Evolutionary conservation across 1,284 basidiomycete genomes (phyloP).

Genomic region (Boletus semigastroideus): DNA sequence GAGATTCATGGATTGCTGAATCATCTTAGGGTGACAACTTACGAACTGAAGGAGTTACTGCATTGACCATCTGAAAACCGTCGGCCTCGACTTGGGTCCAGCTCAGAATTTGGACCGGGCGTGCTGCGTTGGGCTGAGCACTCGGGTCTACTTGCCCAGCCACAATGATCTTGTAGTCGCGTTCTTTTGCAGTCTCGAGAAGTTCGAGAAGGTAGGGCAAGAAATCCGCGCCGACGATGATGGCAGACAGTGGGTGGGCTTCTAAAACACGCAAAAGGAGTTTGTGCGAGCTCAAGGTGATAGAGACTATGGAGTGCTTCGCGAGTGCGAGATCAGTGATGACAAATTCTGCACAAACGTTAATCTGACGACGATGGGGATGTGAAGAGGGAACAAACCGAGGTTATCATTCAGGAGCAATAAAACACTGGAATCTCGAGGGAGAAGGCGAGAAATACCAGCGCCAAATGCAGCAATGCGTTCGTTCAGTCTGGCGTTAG

Average conservation of each 20-base stretch:
- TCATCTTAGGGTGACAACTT: slow-evolving; percentile 9
- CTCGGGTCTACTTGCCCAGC: slow-evolving; percentile 56
- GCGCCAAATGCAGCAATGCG: slow-evolving; percentile 66
- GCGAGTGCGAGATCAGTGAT: slow-evolving; percentile 75
- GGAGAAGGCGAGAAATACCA: slow-evolving; percentile 62
- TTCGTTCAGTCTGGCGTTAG: slow-evolving; percentile 63
- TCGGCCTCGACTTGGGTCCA: slow-evolving; percentile 67
- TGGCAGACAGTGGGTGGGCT: slow-evolving; percentile 61
- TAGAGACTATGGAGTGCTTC: slow-evolving; percentile 65
- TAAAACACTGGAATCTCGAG: slow-evolving; percentile 65
- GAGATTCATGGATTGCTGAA: background rate
- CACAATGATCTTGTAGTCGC: slow-evolving; percentile 61
- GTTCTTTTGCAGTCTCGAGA: slow-evolving; percentile 57
- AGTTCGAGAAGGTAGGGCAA: slow-evolving; percentile 65
- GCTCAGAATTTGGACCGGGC: slow-evolving; percentile 52
- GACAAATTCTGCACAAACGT: slow-evolving; percentile 58
- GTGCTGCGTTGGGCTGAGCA: slow-evolving; percentile 42
- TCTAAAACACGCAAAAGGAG: slow-evolving; percentile 64
- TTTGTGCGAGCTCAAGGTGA: slow-evolving; percentile 59
- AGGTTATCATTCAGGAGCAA: slow-evolving; percentile 73
- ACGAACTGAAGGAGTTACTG: slow-evolving; percentile 17
- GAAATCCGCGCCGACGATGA: slow-evolving; percentile 64
- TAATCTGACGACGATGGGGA: background rate
- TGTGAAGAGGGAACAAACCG: slow-evolving; percentile 42
- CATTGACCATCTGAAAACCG: slow-evolving; percentile 42